Base-by-base conservation (phyloP, 2,329 filamentous ascomycete genomes). In the Hyphodiscus sp. region DNA sequence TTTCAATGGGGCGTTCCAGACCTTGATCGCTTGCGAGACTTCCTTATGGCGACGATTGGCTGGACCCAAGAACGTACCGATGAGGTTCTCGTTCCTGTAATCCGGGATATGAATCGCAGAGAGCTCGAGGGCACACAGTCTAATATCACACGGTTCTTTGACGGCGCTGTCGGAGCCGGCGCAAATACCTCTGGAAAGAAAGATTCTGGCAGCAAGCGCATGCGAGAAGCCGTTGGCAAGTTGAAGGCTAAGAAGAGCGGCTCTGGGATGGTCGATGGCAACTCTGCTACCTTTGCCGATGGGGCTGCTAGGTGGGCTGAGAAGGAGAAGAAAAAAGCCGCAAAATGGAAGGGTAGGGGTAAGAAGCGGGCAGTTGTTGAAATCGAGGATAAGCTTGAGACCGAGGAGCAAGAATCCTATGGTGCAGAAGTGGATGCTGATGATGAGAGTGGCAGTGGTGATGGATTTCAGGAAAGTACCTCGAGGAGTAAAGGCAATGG, bases 1-100 rank as follows among this genome's bases (percentile, higher is more conserved):
- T 99, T 99, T 67, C 88, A 94, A 68, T 99, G 95, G 94, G 94
- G 94, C 29, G 88, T 96, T 0, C 94, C 94, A 0, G 92, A 99
- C 67, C 77, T 99, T 0, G 89, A 94, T 56, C 89, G 89, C 0
- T 73, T 99, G 57, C 76, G 95, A 7, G 76, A 79, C 23, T 99
- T 94, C 65, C 75, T 99, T 41, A 96, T 95, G 87, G 76, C 81
- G 1, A 96, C 92, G 1, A 89, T 99, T 61, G 94, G 94, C 0
- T 99, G 94, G 94, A 84, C 78, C 51, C 85, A 87, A 68, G 92
- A 97, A 69, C 79, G 91, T 8, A 97, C 92, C 0, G 94, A 99
- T 65, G 94, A 99, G 70, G 88, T 99, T 1, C 80, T 99, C 1
- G 89, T 99, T 1, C 94, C 94, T 0, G 95, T 99, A 1, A 94